Conservation (phyloP, 306 rosid genomes). For the Argentina anserina region DNA sequence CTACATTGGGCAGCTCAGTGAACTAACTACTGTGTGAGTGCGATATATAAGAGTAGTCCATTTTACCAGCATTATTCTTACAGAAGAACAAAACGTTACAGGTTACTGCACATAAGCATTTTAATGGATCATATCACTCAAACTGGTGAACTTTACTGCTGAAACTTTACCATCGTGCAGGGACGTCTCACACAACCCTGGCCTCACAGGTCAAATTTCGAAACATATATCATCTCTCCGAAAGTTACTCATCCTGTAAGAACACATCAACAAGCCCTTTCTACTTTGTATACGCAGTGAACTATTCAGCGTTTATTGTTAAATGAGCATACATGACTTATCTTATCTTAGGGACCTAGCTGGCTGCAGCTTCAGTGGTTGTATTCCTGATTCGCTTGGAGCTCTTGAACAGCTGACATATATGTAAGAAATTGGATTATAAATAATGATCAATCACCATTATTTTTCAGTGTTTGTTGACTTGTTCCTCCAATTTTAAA, state of each 20-base stretch:
- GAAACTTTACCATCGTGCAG: conserved; percentile 28
- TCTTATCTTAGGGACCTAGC: conserved; percentile 55
- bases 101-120: too few relatives aligned
- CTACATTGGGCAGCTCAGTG: conserved; percentile 57
- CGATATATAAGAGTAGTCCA: not conserved
- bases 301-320: too few relatives aligned
- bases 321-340: not conserved
- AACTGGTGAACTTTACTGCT: not conserved
- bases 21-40: conserved; percentile 64
- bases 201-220: conserved; percentile 52
- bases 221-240: conserved; percentile 42
- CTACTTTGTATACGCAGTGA: not conserved
- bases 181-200: conserved; percentile 65
- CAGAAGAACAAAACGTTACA: not conserved
- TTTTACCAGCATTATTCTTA: not conserved
- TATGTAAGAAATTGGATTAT: conserved; percentile 45
- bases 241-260: conserved; percentile 57
- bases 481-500: not conserved
- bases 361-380: conserved; percentile 72
- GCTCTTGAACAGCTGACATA: conserved; percentile 53
- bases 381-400: conserved; percentile 63
- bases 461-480: not conserved
- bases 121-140: not conserved
- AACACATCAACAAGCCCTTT: conserved; percentile 22
- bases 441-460: not conserved